A percentile compares a stretch with the other conserved stretches of the same genome.
phyloP scores from a whole-genome alignment of 2,329 filamentous ascomycete genomes.

The Dactylonectria macrodidyma region DNA sequence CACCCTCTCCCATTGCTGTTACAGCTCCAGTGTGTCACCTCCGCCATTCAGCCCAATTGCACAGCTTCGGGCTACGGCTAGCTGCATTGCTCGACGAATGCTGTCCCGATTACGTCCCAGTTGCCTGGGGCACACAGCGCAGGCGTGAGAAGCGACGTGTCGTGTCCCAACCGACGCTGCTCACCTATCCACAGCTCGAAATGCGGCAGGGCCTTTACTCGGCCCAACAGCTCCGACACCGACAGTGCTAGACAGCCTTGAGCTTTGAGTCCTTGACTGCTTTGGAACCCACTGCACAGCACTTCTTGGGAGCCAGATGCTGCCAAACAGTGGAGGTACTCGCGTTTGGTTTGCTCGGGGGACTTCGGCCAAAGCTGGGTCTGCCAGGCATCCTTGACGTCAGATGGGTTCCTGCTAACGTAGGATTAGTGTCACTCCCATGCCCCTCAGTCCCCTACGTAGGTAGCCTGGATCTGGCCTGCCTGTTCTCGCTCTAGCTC shows the following conservation, averaged over 20 bases:
- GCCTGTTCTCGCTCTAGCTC: slow-evolving; percentile 35
- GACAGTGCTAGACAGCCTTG: slow-evolving; percentile 10
- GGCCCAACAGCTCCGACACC: slow-evolving; percentile 13
- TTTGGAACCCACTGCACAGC: slow-evolving; percentile 20
- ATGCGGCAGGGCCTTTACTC: slow-evolving; percentile 12
- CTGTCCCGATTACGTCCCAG: background rate
- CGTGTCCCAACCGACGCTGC: slow-evolving; percentile 12
- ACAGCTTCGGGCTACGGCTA: slow-evolving; percentile 7
- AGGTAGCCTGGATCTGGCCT: slow-evolving; percentile 31
- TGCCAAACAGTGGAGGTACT: slow-evolving; percentile 29
- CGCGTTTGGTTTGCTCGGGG: slow-evolving; percentile 36
- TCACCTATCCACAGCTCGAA: background rate
- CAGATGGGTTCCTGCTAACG: slow-evolving; percentile 42
- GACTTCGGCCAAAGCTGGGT: slow-evolving; percentile 42
- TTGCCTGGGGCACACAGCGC: slow-evolving; percentile 10
- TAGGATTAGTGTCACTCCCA: slow-evolving; percentile 28
- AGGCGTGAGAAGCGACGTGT: background rate
- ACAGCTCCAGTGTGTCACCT: slow-evolving; percentile 24
- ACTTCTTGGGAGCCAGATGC: slow-evolving; percentile 19
- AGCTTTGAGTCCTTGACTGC: slow-evolving; percentile 3
- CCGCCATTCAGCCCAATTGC: slow-evolving; percentile 21
- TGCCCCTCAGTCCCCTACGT: slow-evolving; percentile 11
- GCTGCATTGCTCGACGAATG: slow-evolving; percentile 12
- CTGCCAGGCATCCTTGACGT: slow-evolving; percentile 44
- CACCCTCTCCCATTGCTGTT: slow-evolving; percentile 20